These are phyloP conservation scores for Aciculosporium take DNA, from an alignment of 2,329 filamentous ascomycete genomes.

Conservation along the genomic window DNA sequence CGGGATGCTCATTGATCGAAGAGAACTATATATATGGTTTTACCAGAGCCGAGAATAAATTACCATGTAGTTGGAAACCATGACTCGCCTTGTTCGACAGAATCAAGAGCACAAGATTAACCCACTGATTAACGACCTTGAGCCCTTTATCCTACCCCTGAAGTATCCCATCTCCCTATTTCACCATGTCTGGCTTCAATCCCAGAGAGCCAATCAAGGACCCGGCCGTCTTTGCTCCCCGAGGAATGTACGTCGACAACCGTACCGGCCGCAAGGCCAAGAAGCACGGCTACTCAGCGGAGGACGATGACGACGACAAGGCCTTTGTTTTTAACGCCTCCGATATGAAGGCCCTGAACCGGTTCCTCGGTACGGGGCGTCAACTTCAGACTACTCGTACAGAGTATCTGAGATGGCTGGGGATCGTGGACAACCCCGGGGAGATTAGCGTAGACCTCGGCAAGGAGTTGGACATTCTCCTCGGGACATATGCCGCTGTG, in stretches of 20 bases:
- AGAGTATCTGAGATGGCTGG: background rate
- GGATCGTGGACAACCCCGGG: background rate
- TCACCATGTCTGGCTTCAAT: background rate
- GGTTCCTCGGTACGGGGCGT: background rate
- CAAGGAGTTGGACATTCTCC: background rate
- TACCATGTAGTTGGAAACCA: too few relatives aligned
- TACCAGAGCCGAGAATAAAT: too few relatives aligned
- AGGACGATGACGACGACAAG: background rate
- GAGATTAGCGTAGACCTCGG: background rate
- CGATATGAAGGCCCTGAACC: background rate
- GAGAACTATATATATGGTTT: too few relatives aligned
- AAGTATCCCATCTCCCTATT: too few relatives aligned
- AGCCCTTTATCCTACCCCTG: too few relatives aligned
- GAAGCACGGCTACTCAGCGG: too few relatives aligned
- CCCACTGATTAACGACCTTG: too few relatives aligned
- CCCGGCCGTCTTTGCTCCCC: background rate
- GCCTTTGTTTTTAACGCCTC: background rate
- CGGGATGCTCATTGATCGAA: too few relatives aligned
- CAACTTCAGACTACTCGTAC: background rate
- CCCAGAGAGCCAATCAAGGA: background rate
- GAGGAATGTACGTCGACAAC: constrained; percentile 1
- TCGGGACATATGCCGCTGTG: background rate
- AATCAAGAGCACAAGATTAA: too few relatives aligned
- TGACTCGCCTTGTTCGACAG: background rate
- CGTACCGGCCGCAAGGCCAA: background rate